Evolutionary conservation across 169 alveolate genomes (phyloP).

Genomic region (Plasmodium berghei): DNA sequence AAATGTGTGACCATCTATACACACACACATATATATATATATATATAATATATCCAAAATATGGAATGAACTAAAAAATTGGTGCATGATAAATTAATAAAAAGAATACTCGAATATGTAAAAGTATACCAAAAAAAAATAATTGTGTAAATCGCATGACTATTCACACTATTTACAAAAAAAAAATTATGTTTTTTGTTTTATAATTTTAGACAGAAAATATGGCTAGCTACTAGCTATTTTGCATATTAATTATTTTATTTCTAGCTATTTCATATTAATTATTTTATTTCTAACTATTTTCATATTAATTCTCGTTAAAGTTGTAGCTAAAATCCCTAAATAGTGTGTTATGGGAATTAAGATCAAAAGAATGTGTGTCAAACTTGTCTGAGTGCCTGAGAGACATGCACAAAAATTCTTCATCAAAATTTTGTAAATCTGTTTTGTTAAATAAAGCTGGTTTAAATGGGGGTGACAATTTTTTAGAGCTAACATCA

Average conservation of each 20-base stretch:
- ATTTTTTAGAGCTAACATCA: slow-evolving; percentile 73
- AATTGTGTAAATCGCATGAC: slow-evolving; percentile 11
- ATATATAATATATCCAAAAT: slow-evolving; percentile 1
- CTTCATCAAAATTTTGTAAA: slow-evolving; percentile 78
- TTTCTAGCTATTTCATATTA: background rate
- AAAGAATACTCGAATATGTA: background rate
- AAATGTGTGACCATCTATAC: background rate
- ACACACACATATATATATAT: background rate
- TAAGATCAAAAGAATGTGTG: background rate
- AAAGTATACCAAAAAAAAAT: background rate
- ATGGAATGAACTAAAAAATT: background rate
- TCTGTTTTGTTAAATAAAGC: slow-evolving; percentile 78
- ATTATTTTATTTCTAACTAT: background rate
- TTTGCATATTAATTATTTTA: background rate
- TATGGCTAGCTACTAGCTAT: slow-evolving; percentile 1
- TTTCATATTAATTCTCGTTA: background rate
- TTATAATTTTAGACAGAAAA: background rate
- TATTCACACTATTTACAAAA: slow-evolving; percentile 22
- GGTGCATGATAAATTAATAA: background rate
- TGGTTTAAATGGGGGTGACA: slow-evolving; percentile 88
- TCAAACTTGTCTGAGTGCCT: slow-evolving; percentile 49
- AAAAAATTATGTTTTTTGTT: slow-evolving; percentile 15
- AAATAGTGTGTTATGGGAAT: slow-evolving; percentile 1
- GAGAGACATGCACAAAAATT: slow-evolving; percentile 53
- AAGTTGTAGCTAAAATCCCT: slow-evolving; percentile 52